Evolutionary conservation across 805 yeast genomes (phyloP).

Genomic region (Brettanomyces naardenensis): DNA sequence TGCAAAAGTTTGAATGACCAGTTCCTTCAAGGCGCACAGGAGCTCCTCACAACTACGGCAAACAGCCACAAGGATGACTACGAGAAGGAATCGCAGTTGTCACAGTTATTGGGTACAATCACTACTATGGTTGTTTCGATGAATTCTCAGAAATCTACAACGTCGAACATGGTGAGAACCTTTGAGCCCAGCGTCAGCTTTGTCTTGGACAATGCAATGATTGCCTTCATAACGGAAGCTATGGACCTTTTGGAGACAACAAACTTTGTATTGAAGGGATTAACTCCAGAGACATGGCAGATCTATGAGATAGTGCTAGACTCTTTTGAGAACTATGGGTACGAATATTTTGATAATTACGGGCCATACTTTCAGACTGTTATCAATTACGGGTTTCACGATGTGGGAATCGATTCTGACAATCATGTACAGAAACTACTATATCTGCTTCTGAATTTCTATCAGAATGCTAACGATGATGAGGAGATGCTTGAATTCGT

Average conservation of each 20-base stretch:
- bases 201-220: conserved; percentile 57
- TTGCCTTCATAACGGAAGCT: conserved; percentile 69
- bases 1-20: conserved; percentile 60
- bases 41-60: conserved; percentile 39
- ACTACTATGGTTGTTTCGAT: conserved; percentile 74
- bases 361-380: conserved; percentile 42
- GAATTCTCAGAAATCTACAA: conserved; percentile 65
- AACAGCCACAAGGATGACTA: conserved; percentile 27
- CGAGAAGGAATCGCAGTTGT: conserved; percentile 76
- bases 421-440: conserved; percentile 16
- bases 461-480: conserved; percentile 14
- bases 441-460: conserved; percentile 13
- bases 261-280: conserved; percentile 45
- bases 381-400: conserved; percentile 35
- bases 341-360: conserved; percentile 41
- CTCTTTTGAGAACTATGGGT: conserved; percentile 44
- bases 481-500: conserved; percentile 17
- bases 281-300: conserved; percentile 39
- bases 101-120: conserved; percentile 75
- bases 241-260: conserved; percentile 66
- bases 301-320: conserved; percentile 31
- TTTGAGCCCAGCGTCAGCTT: conserved; percentile 62
- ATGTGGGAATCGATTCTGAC: conserved; percentile 10
- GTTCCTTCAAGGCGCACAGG: conserved; percentile 62
- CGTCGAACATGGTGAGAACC: conserved; percentile 55